These are phyloP conservation scores for Dorcoceras hygrometricum DNA, from an alignment of 257 asterid species.

Conservation along the genomic window DNA sequence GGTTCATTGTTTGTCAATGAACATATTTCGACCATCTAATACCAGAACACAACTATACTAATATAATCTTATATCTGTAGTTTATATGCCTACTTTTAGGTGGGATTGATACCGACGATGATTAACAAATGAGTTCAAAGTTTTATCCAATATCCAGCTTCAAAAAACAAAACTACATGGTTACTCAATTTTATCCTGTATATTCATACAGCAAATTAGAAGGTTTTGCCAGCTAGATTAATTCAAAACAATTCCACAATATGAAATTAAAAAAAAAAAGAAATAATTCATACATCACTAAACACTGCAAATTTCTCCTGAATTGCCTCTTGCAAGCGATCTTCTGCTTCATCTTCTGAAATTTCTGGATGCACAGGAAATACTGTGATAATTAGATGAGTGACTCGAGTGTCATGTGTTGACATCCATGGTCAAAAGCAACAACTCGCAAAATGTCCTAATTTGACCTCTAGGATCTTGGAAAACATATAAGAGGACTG, in stretches of 20 bases:
- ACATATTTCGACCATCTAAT: slow-evolving; percentile 4
- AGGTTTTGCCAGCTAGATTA: slow-evolving; percentile 19
- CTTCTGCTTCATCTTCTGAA: slow-evolving; percentile 98
- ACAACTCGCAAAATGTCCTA: background rate
- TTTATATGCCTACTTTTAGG: background rate
- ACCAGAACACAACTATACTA: slow-evolving; percentile 1
- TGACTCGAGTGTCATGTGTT: background rate
- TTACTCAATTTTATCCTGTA: slow-evolving; percentile 10
- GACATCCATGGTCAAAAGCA: slow-evolving; percentile 7
- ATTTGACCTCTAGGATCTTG: slow-evolving; percentile 7
- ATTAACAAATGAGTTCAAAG: slow-evolving; percentile 14
- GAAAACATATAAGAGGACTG: slow-evolving; percentile 13
- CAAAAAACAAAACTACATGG: slow-evolving; percentile 16
- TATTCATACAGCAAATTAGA: background rate
- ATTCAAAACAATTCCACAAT: slow-evolving; percentile 17
- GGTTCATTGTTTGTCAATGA: background rate
- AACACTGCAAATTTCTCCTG: slow-evolving; percentile 93
- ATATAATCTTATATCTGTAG: background rate
- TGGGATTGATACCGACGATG: slow-evolving; percentile 5
- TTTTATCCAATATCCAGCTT: slow-evolving; percentile 8
- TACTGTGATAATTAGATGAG: background rate
- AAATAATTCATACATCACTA: slow-evolving; percentile 71
- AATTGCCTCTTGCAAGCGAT: slow-evolving; percentile 90
- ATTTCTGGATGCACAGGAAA: slow-evolving; percentile 57
- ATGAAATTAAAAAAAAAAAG: background rate